Conservation (phyloP, 768 basidiomycete species). For the Termitomyces sp. region DNA sequence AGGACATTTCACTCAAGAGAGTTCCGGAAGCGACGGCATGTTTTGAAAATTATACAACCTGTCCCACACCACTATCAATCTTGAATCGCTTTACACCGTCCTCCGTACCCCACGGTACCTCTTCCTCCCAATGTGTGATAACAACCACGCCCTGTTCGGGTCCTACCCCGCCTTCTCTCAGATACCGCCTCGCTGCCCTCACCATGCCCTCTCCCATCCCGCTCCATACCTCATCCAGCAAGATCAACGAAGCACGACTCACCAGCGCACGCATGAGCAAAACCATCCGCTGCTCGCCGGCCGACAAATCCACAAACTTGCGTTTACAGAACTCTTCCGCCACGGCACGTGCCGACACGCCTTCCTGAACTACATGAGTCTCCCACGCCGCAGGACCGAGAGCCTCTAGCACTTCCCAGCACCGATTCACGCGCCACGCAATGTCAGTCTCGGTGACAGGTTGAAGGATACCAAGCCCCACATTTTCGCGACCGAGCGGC, state of each 20-base stretch:
- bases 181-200: constrained; percentile 50
- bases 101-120: constrained; percentile 72
- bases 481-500: constrained; percentile 34
- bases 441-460: constrained; percentile 24
- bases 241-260: constrained; percentile 60
- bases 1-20: too few species aligned
- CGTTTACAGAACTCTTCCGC: constrained; percentile 39
- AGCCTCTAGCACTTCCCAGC: constrained; percentile 51
- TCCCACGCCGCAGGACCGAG: constrained; percentile 59
- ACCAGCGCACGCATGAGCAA: constrained; percentile 86
- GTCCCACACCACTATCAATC: constrained; percentile 26
- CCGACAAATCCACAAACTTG: constrained; percentile 58
- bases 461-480: constrained; percentile 40
- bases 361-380: neutral
- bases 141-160: constrained; percentile 73
- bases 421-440: constrained; percentile 30
- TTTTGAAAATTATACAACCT: neutral
- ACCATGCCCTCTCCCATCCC: constrained; percentile 88
- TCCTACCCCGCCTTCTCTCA: constrained; percentile 47
- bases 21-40: neutral
- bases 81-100: constrained; percentile 42
- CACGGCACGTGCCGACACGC: neutral
- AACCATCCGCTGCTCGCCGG: constrained; percentile 75
- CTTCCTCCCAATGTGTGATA: constrained; percentile 88
- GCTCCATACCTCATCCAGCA: constrained; percentile 90